phyloP scores from a whole-genome alignment of 148 eudicot species.

The Arctostaphylos glauca region DNA sequence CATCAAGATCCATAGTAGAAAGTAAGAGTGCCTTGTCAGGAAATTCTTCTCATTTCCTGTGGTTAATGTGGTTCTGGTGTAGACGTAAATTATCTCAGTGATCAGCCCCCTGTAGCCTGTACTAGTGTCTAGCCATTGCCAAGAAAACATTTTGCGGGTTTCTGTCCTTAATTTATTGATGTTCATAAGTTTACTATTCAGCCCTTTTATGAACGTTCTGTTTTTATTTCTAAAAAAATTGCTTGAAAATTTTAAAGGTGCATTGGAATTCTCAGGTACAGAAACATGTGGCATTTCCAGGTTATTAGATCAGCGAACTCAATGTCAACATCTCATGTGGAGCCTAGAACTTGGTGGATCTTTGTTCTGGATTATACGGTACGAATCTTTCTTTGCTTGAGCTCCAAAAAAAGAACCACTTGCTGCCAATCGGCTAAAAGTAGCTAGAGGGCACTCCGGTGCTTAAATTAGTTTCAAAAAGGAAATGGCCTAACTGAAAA shows the following conservation, averaged over 20 bases:
- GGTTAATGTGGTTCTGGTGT: not conserved
- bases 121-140: not conserved
- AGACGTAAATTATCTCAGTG: not conserved
- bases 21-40: not conserved
- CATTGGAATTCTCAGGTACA: not conserved
- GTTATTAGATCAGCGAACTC: not conserved
- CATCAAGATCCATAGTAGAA: not conserved
- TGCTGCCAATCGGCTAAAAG: too few relatives aligned
- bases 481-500: too few relatives aligned
- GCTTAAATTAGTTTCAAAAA: too few relatives aligned
- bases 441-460: too few relatives aligned
- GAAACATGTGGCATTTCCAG: not conserved
- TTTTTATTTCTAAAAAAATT: not conserved
- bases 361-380: too few relatives aligned
- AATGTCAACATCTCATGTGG: not conserved
- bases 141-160: not conserved
- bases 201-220: not conserved
- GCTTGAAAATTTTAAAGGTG: not conserved
- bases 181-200: slow-evolving; percentile 5
- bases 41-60: slow-evolving; percentile 3
- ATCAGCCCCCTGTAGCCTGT: not conserved
- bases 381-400: too few relatives aligned
- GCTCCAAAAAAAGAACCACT: too few relatives aligned
- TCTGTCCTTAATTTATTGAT: not conserved
- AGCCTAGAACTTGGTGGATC: too few relatives aligned